Base-by-base conservation (phyloP, 495 filamentous ascomycete genomes). In the Xylaria nigripes region DNA sequence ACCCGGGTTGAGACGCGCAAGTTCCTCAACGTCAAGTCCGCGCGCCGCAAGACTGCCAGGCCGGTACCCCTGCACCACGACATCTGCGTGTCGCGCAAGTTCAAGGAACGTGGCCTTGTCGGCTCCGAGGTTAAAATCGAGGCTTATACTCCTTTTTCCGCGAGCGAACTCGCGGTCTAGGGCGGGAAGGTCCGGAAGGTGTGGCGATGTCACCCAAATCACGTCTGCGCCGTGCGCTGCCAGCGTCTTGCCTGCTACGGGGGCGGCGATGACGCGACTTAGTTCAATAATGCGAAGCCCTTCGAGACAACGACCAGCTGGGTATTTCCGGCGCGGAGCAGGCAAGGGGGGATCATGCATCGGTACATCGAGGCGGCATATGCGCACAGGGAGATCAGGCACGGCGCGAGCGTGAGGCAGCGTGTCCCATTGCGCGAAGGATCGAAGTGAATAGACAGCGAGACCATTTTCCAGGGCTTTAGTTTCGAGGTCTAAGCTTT, bases 121-220 rank as follows among this genome's bases (percentile, higher is more conserved):
- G 25, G 64, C 60, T 0, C 68, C 64, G 22, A 61, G 65, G 51
- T 75, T 75, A 10, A 83, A 58, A 47, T 82, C 75, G 6, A 82
- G 50, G 2, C 21, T 16, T 2, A 50, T 7, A 1, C 41, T 50
- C 9, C 51, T 16, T 53, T 83, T 83, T 44, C 78, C 78, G 65
- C 80, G 73, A 52, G 79, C 78, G 0, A 76, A 72, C 54, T 82
- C 79, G 3, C 80, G 75, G 45, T 81, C 77, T 61, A 81, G 78
- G 59, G 76, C 78, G 0, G 79, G 77, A 0, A 82, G 72, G 52
- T 81, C 79, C 15, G 74, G 73, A 15, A 81, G 69, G 24, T 68
- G 68, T 5, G 78, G 78, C 25, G 75, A 77, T 22, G 78, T 81
- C 57, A 81, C 73, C 58, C 80, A 79, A 36, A 81, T 57, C 0